phyloP scores from a whole-genome alignment of 768 basidiomycete genomes.

The Leccinum longicurvipes region DNA sequence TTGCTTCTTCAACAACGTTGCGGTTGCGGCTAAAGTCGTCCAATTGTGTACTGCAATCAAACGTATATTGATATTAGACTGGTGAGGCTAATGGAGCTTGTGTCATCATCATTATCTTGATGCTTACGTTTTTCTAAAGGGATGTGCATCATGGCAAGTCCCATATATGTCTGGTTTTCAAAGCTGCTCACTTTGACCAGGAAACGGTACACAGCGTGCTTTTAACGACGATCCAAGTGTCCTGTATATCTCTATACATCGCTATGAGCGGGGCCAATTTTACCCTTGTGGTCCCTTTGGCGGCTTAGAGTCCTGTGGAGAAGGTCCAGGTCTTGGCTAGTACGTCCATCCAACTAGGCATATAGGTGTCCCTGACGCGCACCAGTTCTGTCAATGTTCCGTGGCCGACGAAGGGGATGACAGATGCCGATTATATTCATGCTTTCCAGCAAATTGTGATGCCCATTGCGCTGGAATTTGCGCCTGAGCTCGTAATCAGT shows the following conservation, averaged over 20 bases:
- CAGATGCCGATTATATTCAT: constrained; percentile 93
- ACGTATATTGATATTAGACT: constrained; percentile 90
- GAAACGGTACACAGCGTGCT: constrained; percentile 95
- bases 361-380: constrained; percentile 7
- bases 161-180: neutral
- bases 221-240: constrained; percentile 92
- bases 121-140: constrained; percentile 44
- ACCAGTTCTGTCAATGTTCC: constrained; percentile 91
- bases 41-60: constrained; percentile 67
- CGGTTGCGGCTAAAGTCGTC: constrained; percentile 84
- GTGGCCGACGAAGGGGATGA: constrained; percentile 87
- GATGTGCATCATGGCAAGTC: constrained; percentile 87
- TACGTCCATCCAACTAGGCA: constrained; percentile 40
- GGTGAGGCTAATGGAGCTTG: constrained; percentile 52
- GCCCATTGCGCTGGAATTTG: constrained; percentile 96
- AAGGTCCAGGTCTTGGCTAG: constrained; percentile 82
- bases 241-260: constrained; percentile 92
- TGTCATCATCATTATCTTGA: constrained; percentile 1
- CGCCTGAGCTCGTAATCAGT: constrained; percentile 96
- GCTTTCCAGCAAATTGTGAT: constrained; percentile 95
- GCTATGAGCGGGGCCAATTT: constrained; percentile 87
- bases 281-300: constrained; percentile 95
- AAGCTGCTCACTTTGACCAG: constrained; percentile 38
- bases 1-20: constrained; percentile 98
- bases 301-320: constrained; percentile 79